A percentile compares a stretch with the other conserved stretches of the same genome.
Evolutionary conservation across 2,329 filamentous ascomycete species (phyloP).

Genomic region (Elsinoe ampelina): DNA sequence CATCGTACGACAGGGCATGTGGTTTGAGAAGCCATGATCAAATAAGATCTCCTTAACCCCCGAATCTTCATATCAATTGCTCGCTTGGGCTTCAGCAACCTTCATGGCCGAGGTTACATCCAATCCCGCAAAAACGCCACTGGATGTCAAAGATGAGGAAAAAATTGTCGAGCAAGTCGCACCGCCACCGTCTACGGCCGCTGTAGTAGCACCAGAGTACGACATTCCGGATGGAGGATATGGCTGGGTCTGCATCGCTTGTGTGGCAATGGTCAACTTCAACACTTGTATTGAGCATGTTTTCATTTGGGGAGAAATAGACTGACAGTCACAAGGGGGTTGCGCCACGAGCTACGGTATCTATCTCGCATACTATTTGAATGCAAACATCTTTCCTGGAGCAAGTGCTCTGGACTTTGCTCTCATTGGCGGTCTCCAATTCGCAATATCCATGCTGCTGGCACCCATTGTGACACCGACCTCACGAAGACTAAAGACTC

Average conservation of each 20-base stretch:
- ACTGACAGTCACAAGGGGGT: conserved; percentile 12
- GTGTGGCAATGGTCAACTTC: conserved; percentile 23
- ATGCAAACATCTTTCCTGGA: conserved; percentile 26
- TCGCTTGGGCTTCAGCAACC: neutral
- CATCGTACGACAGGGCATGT: neutral
- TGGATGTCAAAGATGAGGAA: neutral
- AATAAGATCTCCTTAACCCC: neutral
- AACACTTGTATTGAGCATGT: conserved; percentile 24
- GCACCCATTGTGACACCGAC: conserved; percentile 28
- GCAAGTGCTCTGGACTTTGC: conserved; percentile 32
- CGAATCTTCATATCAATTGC: neutral
- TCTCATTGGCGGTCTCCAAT: conserved; percentile 33
- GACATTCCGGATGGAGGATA: conserved; percentile 29
- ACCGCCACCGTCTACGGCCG: neutral
- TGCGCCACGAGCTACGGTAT: conserved; percentile 30
- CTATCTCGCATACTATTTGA: conserved; percentile 36
- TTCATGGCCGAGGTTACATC: neutral
- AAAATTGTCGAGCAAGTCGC: conserved; percentile 10
- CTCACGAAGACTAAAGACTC: conserved; percentile 22
- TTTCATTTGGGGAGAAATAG: conserved; percentile 2
- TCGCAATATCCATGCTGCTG: conserved; percentile 28
- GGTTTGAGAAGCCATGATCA: neutral
- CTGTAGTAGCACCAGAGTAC: conserved; percentile 2
- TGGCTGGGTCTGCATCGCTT: conserved; percentile 28
- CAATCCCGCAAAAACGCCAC: neutral